Evolutionary conservation across 176 grass and related monocot species (phyloP).

Genomic region (Bolboschoenus planiculmis): DNA sequence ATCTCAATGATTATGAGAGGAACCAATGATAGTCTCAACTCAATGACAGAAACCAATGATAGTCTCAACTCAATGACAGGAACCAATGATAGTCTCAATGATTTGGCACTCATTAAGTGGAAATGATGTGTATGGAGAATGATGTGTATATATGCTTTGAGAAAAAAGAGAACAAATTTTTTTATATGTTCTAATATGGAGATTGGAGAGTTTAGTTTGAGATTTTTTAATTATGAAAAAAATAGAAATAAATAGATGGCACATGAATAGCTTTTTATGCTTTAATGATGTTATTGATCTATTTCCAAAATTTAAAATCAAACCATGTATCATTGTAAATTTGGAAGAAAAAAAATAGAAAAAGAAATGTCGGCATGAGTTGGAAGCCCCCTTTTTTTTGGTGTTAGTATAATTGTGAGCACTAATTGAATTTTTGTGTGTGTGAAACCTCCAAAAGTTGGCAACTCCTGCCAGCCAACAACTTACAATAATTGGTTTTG

Average conservation of each 20-base stretch:
- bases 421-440: neutral
- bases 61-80: neutral
- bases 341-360: no score
- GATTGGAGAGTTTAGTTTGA: no score
- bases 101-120: neutral
- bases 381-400: neutral
- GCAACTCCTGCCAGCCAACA: neutral
- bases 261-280: neutral
- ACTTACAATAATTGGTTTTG: slow-evolving; percentile 6
- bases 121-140: neutral
- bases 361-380: neutral
- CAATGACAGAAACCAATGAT: neutral
- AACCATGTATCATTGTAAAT: neutral
- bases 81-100: slow-evolving; percentile 13
- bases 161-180: no score
- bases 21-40: neutral
- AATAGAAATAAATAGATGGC: no score
- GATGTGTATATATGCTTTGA: neutral
- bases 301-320: neutral
- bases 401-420: neutral
- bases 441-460: neutral
- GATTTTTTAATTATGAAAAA: no score
- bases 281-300: neutral
- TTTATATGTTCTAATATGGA: no score
- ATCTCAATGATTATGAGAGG: neutral